Percentiles rank a stretch among this genome's conserved stretches.
Evolutionary conservation across 2,329 filamentous ascomycete genomes (phyloP).

Genomic region (Pseudopithomyces chartarum): DNA sequence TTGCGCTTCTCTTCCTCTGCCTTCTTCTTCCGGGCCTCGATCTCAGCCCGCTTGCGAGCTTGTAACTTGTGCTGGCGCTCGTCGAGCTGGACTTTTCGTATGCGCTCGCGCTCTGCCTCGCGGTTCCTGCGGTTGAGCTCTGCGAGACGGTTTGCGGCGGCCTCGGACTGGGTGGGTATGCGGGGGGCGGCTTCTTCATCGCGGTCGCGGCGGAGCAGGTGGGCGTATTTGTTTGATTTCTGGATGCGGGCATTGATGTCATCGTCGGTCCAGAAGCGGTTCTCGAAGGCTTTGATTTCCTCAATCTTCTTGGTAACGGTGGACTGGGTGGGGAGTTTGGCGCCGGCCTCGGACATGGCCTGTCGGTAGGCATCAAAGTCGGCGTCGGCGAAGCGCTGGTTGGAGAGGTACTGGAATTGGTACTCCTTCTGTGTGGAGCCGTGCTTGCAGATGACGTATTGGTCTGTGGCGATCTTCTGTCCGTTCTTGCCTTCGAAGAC

Average conservation of each 20-base stretch:
- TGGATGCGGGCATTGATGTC: slow-evolving; percentile 81
- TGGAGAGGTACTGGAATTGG: slow-evolving; percentile 89
- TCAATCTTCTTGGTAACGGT: slow-evolving; percentile 73
- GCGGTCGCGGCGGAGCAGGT: slow-evolving; percentile 66
- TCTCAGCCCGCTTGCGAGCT: slow-evolving; percentile 46
- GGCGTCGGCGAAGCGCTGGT: slow-evolving; percentile 78
- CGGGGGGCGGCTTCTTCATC: slow-evolving; percentile 61
- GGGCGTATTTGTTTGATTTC: slow-evolving; percentile 60
- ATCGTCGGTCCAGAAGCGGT: slow-evolving; percentile 79
- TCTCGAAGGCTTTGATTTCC: slow-evolving; percentile 79
- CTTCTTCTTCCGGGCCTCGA: slow-evolving; percentile 55
- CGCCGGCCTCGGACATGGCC: slow-evolving; percentile 69
- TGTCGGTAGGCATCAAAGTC: slow-evolving; percentile 84
- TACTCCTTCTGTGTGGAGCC: slow-evolving; percentile 84
- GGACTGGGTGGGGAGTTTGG: slow-evolving; percentile 74
- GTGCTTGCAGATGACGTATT: slow-evolving; percentile 81
- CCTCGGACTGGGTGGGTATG: slow-evolving; percentile 59
- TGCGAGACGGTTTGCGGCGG: slow-evolving; percentile 81
- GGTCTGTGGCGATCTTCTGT: slow-evolving; percentile 79
- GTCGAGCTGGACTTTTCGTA: slow-evolving; percentile 87
- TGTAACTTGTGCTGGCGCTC: slow-evolving; percentile 59
- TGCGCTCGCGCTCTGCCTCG: slow-evolving; percentile 80
- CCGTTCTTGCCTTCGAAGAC: slow-evolving; percentile 76
- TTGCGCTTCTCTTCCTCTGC: slow-evolving; percentile 60
- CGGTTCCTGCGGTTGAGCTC: slow-evolving; percentile 85